phyloP scores from a whole-genome alignment of 305 asterid genomes.

The Plantago rigida region DNA sequence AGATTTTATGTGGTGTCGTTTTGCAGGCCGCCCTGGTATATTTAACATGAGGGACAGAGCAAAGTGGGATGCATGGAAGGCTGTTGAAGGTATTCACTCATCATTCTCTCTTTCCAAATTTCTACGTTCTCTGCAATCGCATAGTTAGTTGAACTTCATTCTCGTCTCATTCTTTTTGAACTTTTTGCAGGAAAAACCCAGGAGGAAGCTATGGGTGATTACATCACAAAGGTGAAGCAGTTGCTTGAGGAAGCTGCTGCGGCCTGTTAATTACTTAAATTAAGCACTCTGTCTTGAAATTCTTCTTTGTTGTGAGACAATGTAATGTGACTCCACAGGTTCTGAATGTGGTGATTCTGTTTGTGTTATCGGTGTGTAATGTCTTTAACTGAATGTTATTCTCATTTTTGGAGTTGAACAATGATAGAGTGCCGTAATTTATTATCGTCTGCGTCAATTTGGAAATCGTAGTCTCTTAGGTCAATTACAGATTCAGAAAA shows the following conservation, averaged over 20 bases:
- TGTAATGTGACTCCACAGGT: not conserved
- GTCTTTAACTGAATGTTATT: too few relatives aligned
- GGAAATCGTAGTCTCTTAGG: too few relatives aligned
- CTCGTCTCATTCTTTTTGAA: not conserved
- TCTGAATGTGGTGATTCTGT: too few relatives aligned
- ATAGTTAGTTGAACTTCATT: not conserved
- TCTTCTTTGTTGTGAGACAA: constrained; percentile 1
- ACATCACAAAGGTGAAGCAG: constrained; percentile 89
- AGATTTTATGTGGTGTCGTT: not conserved
- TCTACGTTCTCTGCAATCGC: not conserved
- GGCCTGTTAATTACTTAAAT: constrained; percentile 23
- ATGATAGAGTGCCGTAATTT: too few relatives aligned
- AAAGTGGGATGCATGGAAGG: constrained; percentile 99
- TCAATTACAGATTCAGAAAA: too few relatives aligned
- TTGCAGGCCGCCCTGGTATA: constrained; percentile 82
- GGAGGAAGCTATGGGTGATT: constrained; percentile 75
- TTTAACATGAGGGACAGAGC: constrained; percentile 74
- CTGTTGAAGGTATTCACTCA: constrained; percentile 61
- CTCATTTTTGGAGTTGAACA: too few relatives aligned
- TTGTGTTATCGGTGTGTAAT: too few relatives aligned
- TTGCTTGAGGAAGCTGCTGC: constrained; percentile 51
- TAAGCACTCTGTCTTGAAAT: not conserved
- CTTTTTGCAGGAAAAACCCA: constrained; percentile 52
- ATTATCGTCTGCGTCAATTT: too few relatives aligned
- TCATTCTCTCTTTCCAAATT: not conserved